Conservation (phyloP, 345 rosid genomes). For the Stellera chamaejasme region DNA sequence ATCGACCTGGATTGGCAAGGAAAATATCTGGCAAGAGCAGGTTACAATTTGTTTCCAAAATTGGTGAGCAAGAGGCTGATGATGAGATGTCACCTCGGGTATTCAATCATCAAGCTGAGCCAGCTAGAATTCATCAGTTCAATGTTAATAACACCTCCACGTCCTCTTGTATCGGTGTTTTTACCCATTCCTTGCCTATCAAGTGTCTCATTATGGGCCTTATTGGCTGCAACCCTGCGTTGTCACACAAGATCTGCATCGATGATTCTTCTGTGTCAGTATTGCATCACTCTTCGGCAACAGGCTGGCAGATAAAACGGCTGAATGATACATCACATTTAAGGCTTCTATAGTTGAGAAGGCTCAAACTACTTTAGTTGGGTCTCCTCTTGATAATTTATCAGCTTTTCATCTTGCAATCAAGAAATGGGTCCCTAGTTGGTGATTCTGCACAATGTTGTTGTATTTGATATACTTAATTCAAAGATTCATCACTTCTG, state of each 20-base stretch:
- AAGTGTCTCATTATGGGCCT: constrained; percentile 82
- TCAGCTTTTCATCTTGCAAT: too few species aligned
- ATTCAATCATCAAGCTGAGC: constrained; percentile 28
- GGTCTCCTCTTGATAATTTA: too few species aligned
- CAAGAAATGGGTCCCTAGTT: not conserved
- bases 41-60: constrained; percentile 63
- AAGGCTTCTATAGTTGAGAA: constrained; percentile 58
- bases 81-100: constrained; percentile 60
- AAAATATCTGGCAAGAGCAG: constrained; percentile 94
- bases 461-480: constrained; percentile 25
- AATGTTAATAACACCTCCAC: constrained; percentile 12
- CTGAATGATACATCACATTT: constrained; percentile 83
- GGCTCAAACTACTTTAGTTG: not conserved
- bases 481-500: constrained; percentile 17
- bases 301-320: constrained; percentile 92
- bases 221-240: constrained; percentile 69
- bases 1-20: constrained; percentile 44
- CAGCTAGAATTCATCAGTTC: constrained; percentile 9
- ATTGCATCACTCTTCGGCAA: constrained; percentile 71
- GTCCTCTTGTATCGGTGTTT: constrained; percentile 55
- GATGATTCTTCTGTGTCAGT: constrained; percentile 91
- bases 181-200: constrained; percentile 75
- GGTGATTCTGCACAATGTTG: constrained; percentile 18
- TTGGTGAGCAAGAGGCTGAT: constrained; percentile 60
- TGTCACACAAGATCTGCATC: constrained; percentile 67